Conservation (phyloP, 148 eudicot species). For the Dysphania ambrosioides region DNA sequence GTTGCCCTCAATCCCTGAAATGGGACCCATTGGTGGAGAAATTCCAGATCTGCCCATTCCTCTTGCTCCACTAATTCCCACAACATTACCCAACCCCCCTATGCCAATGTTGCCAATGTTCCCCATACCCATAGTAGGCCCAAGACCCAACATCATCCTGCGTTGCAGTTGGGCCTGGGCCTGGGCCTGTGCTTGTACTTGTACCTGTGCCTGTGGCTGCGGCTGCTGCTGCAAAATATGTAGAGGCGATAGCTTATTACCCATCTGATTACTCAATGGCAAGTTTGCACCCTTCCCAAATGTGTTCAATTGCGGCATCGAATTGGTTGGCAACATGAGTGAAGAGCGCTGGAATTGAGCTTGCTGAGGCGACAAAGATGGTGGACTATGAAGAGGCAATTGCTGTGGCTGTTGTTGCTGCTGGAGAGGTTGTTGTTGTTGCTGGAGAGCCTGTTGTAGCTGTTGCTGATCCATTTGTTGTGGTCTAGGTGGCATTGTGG, state of each 20-base stretch:
- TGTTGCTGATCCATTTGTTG: conserved; percentile 53
- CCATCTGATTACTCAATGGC: conserved; percentile 54
- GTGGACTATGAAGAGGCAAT: conserved; percentile 45
- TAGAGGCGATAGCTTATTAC: conserved; percentile 52
- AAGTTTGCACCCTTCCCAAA: conserved; percentile 52
- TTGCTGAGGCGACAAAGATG: conserved; percentile 44
- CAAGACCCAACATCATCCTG: conserved; percentile 84
- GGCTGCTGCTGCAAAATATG: conserved; percentile 53
- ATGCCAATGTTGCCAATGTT: conserved; percentile 68
- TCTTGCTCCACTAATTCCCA: conserved; percentile 64
- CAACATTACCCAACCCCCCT: conserved; percentile 61
- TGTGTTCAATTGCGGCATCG: conserved; percentile 50
- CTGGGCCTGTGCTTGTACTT: conserved; percentile 33
- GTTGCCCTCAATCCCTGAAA: conserved; percentile 50
- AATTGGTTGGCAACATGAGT: conserved; percentile 49
- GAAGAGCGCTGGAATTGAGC: conserved; percentile 66
- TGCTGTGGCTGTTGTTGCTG: conserved; percentile 33
- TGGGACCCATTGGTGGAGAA: conserved; percentile 59
- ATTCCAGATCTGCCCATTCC: conserved; percentile 54
- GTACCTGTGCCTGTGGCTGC: conserved; percentile 30
- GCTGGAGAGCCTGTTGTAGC: conserved; percentile 40
- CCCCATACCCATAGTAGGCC: conserved; percentile 59
- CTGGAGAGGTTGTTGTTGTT: conserved; percentile 26
- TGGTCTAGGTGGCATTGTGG: conserved; percentile 48
- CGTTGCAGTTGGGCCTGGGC: conserved; percentile 42